These are phyloP conservation scores for Diutina mesorugosa DNA, from an alignment of 1,139 yeast genomes.

Conservation along the genomic window DNA sequence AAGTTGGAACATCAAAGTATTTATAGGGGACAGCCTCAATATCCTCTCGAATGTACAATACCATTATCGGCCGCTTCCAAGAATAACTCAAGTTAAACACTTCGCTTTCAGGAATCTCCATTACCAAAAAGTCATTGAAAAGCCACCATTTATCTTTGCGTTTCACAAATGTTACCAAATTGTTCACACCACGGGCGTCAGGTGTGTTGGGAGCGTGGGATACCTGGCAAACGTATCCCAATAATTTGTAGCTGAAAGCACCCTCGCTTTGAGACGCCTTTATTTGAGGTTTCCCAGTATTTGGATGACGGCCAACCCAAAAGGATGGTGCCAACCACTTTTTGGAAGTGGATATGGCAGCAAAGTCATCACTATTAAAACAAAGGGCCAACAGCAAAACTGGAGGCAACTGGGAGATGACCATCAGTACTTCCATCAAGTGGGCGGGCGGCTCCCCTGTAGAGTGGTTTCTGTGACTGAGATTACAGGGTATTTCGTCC, in stretches of 20 bases:
- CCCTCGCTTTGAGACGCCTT: conserved; percentile 21
- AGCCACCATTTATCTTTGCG: conserved; percentile 53
- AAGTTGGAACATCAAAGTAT: conserved; percentile 12
- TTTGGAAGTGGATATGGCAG: conserved; percentile 18
- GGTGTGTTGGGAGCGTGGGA: conserved; percentile 33
- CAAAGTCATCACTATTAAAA: conserved; percentile 37
- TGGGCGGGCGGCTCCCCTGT: background rate
- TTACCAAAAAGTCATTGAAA: conserved; percentile 88
- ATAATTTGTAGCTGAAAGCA: conserved; percentile 35
- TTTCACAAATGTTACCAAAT: conserved; percentile 44
- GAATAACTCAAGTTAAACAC: conserved; percentile 51
- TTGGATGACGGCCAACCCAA: conserved; percentile 11
- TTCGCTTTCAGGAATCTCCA: conserved; percentile 61
- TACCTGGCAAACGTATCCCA: conserved; percentile 61
- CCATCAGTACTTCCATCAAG: background rate
- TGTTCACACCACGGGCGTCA: conserved; percentile 23
- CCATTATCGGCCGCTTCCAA: conserved; percentile 79
- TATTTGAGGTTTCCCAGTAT: conserved; percentile 14
- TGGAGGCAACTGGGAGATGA: conserved; percentile 43
- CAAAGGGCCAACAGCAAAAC: conserved; percentile 51
- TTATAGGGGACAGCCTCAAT: conserved; percentile 12
- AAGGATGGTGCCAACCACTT: conserved; percentile 55
- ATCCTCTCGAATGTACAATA: conserved; percentile 42
- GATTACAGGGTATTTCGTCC: background rate
- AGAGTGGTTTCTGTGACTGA: background rate